Evolutionary conservation across 139 green algal genomes (phyloP).

Genomic region (Coccomyxa sp.): DNA sequence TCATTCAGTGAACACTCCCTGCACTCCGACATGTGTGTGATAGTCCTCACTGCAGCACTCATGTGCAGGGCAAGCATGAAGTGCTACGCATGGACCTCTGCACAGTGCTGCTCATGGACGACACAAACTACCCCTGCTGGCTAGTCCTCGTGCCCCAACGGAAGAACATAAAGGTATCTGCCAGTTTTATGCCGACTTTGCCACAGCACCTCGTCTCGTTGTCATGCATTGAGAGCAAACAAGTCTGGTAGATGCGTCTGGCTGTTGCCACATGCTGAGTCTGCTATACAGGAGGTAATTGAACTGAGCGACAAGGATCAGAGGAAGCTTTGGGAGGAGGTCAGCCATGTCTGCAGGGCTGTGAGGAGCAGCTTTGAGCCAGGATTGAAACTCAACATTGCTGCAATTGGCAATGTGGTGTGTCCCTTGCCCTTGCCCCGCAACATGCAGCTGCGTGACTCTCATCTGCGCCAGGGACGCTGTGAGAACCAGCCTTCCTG

Average conservation of each 20-base stretch:
- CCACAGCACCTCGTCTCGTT: no score
- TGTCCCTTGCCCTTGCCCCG: not conserved
- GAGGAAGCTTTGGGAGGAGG: constrained; percentile 17
- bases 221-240: no score
- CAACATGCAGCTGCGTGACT: no score
- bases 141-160: constrained; percentile 18
- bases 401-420: constrained; percentile 16
- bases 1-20: not conserved
- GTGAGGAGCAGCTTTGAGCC: constrained; percentile 14
- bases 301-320: constrained; percentile 8
- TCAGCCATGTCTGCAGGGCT: not conserved
- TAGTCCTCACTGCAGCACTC: not conserved
- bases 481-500: no score
- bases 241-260: no score
- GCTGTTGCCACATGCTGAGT: not conserved
- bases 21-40: not conserved
- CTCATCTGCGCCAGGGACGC: no score
- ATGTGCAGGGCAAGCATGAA: not conserved
- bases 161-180: not conserved
- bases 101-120: constrained; percentile 17
- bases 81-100: constrained; percentile 5
- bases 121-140: constrained; percentile 22
- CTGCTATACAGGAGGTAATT: constrained; percentile 10
- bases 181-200: not conserved
- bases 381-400: constrained; percentile 22